These are phyloP conservation scores for Fusarium illudens DNA, from an alignment of 2,329 filamentous ascomycete genomes.

Conservation along the genomic window DNA sequence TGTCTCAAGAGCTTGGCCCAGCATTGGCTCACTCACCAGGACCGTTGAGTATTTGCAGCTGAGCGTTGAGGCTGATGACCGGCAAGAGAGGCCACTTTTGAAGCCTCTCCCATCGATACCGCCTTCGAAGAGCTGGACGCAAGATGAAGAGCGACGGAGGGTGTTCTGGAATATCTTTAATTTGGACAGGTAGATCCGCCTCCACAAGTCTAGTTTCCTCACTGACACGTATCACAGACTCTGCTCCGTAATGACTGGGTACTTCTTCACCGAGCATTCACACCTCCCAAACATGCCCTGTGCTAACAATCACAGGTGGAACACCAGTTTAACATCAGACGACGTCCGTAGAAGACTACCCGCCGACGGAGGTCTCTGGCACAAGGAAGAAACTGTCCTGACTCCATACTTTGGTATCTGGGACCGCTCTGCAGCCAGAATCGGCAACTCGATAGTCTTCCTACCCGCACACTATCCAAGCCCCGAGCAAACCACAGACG, in stretches of 20 bases:
- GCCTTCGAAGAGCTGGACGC: conserved; percentile 42
- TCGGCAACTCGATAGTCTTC: conserved; percentile 52
- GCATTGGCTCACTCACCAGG: conserved; percentile 44
- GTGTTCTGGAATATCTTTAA: conserved; percentile 48
- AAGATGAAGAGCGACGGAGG: conserved; percentile 45
- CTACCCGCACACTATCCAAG: conserved; percentile 46
- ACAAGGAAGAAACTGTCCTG: conserved; percentile 47
- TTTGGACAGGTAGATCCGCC: conserved; percentile 38
- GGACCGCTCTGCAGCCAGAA: conserved; percentile 51
- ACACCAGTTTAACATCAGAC: conserved; percentile 45
- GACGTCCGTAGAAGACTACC: conserved; percentile 45
- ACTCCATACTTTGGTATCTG: conserved; percentile 58
- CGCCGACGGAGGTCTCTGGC: conserved; percentile 54
- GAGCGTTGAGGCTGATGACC: conserved; percentile 37
- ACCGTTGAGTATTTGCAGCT: conserved; percentile 45
- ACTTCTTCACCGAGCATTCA: background rate
- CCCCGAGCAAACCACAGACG: conserved; percentile 26
- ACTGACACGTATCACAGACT: conserved; percentile 6
- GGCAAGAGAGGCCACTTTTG: conserved; percentile 6
- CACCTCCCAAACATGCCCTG: accelerated
- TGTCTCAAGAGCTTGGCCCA: conserved; percentile 40
- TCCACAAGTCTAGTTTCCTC: accelerated
- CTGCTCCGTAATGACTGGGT: conserved; percentile 33
- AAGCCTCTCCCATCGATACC: conserved; percentile 7
- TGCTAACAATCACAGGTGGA: conserved; percentile 36